Conservation (phyloP, 2,329 filamentous ascomycete genomes). For the Ascochyta clinopodiicola region DNA sequence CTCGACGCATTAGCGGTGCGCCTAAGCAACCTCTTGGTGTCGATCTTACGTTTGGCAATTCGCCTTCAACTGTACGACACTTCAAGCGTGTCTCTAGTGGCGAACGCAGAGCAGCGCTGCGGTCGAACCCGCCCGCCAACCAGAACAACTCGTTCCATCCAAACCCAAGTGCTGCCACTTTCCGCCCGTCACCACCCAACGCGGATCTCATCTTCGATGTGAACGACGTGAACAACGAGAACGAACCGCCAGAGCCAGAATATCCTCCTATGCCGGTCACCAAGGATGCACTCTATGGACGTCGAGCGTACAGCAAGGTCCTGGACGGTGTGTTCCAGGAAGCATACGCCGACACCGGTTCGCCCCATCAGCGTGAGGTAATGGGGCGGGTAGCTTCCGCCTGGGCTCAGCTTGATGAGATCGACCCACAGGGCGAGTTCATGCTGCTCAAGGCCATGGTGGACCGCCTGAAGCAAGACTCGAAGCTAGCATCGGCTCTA, state of each 20-base stretch:
- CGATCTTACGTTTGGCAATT: constrained; percentile 93
- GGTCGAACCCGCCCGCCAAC: constrained; percentile 37
- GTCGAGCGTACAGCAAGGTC: constrained; percentile 79
- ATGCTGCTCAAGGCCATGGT: constrained; percentile 81
- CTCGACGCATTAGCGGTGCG: constrained; percentile 51
- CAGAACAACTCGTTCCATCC: constrained; percentile 38
- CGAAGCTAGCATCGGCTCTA: constrained; percentile 63
- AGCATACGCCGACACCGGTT: constrained; percentile 78
- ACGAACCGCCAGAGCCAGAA: constrained; percentile 59
- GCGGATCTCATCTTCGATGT: constrained; percentile 59
- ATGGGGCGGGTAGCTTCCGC: constrained; percentile 84
- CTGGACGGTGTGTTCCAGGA: constrained; percentile 86
- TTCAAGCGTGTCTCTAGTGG: constrained; percentile 86
- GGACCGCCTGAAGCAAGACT: constrained; percentile 73
- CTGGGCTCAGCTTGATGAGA: constrained; percentile 80
- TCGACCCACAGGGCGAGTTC: constrained; percentile 90
- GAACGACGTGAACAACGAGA: constrained; percentile 69
- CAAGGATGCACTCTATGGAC: constrained; percentile 84
- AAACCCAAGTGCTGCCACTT: constrained; percentile 47
- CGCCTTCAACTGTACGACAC: constrained; percentile 86
- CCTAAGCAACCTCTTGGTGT: constrained; percentile 80
- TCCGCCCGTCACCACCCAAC: constrained; percentile 45
- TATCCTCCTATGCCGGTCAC: constrained; percentile 61
- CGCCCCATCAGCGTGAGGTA: constrained; percentile 78
- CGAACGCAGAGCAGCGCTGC: constrained; percentile 45